Evolutionary conservation across 495 filamentous ascomycete species (phyloP).

Genomic region (Lepidopterella palustris): DNA sequence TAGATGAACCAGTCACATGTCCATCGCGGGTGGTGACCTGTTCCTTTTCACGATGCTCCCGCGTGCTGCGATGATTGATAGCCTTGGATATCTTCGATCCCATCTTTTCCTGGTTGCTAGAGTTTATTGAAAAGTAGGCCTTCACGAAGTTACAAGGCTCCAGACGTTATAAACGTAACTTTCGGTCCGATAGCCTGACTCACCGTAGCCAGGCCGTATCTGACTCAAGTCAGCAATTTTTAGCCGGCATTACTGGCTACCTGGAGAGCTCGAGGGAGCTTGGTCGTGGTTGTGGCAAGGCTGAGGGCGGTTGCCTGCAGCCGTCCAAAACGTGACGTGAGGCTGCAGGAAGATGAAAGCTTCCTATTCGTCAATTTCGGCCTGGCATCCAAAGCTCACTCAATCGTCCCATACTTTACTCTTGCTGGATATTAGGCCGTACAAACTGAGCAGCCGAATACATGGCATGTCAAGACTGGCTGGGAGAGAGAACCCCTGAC

Average conservation of each 20-base stretch:
- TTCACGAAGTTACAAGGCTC: neutral
- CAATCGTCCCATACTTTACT: no score
- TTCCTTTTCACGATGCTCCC: no score
- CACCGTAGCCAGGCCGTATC: neutral
- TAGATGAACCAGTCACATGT: no score
- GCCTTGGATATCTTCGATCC: neutral
- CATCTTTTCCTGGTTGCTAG: neutral
- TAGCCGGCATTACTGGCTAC: neutral
- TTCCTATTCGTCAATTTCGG: no score
- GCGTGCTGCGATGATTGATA: neutral
- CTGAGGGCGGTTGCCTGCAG: neutral
- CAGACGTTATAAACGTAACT: neutral
- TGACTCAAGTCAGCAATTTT: neutral
- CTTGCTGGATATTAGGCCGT: no score
- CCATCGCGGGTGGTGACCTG: no score
- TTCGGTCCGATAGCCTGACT: neutral
- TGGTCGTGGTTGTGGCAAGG: neutral
- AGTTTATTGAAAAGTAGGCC: neutral
- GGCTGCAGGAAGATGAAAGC: neutral
- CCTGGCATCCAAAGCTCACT: no score
- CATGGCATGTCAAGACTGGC: no score
- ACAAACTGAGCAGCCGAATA: no score
- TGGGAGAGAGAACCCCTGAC: no score
- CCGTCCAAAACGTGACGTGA: neutral
- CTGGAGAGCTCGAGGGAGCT: neutral